Base-by-base conservation (phyloP, 2,329 filamentous ascomycete species). In the Metarhizium album region DNA sequence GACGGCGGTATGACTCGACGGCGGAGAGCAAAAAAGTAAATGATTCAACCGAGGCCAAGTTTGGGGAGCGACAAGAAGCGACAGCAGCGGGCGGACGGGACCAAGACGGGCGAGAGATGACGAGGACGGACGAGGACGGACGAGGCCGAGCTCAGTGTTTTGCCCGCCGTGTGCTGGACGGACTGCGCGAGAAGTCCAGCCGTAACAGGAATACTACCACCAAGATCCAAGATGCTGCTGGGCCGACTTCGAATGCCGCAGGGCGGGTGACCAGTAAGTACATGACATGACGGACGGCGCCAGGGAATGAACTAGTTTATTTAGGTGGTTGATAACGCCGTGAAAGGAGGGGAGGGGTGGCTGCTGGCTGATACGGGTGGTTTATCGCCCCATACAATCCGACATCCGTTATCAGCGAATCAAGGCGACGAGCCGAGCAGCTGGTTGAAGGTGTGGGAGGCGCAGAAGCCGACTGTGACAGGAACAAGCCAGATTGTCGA, bases 371-470 rank as follows among this genome's bases (percentile, higher is more conserved):
- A 40, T 16, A 18, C 20, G 16, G 37, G 6, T 40, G 37, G 40
- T 24, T 43, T 43, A 24, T 43, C 40, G 40, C 20, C 9, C 40
- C 40, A 22, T 24, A 24, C 40, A 22, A 43, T 24, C 40, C 40
- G 22, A 24, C 16, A 40, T 49, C 38, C 27, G 47, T 37, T 49
- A 49, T 49, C 47, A 45, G 47, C 47, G 40, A 49, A 49, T 49
- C 47, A 49, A 8, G 23, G 27, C 14, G 13, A 22, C 40, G 20
- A 24, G 24, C 27, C 27, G 27, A 29, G 7, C 7, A 29, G 27
- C 27, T 29, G 27, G 27, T 9, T 29, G 27, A 7, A 29, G 27
- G 27, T 29, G 3, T 24, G 40, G 40, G 8, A 22, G 40, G 22
- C 22, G 40, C 20, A 23, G 40, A 14, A 43, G 40, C 40, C 22